These are phyloP conservation scores for Conidiobolus incongruus DNA, from an alignment of 371 early-diverging fungal genomes.

Conservation along the genomic window DNA sequence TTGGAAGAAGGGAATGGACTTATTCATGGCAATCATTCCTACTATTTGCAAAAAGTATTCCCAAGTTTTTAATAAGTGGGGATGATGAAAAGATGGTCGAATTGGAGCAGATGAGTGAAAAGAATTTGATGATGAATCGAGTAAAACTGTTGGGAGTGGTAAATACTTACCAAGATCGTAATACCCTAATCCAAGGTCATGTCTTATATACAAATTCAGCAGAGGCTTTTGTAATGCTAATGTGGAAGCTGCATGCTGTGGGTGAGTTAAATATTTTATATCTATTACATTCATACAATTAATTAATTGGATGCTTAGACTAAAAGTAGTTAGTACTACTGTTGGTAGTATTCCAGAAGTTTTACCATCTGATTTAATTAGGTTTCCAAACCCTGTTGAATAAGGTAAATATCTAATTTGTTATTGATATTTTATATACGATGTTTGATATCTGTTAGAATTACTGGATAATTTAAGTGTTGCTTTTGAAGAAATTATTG, in stretches of 20 bases:
- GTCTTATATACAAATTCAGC: constrained; percentile 96
- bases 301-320: constrained; percentile 27
- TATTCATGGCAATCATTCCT: constrained; percentile 83
- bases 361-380: constrained; percentile 82
- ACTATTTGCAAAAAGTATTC: constrained; percentile 68
- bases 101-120: constrained; percentile 95
- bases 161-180: too few relatives aligned
- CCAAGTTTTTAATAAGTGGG: constrained; percentile 76
- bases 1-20: constrained; percentile 91
- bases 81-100: constrained; percentile 94
- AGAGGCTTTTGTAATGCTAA: constrained; percentile 99
- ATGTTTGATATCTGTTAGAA: constrained; percentile 16
- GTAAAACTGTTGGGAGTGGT: constrained; percentile 84
- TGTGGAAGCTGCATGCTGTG: constrained; percentile 96
- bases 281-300: neutral
- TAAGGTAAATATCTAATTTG: constrained; percentile 28
- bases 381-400: constrained; percentile 77
- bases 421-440: neutral
- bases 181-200: too few relatives aligned
- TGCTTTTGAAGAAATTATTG: constrained; percentile 48
- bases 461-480: constrained; percentile 42
- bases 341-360: constrained; percentile 99
- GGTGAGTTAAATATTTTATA: constrained; percentile 37
- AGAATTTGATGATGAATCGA: constrained; percentile 74
- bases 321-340: constrained; percentile 91